Base-by-base conservation (phyloP, 108 stramenopile species). In the Parietichytrium sp. region DNA sequence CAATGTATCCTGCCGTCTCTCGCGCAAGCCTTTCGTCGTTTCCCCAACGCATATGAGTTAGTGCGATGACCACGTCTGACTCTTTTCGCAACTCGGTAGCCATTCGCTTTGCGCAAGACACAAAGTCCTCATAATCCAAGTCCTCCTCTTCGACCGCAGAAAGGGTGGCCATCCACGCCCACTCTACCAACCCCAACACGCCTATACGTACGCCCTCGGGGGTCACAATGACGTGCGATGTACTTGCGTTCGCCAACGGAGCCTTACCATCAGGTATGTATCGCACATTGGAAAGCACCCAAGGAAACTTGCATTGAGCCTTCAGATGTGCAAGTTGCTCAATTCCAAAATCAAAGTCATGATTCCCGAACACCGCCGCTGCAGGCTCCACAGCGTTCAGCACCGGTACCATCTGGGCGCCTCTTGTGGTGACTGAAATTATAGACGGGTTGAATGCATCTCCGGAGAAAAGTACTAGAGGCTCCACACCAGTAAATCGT, bases 21-120 rank as follows among this genome's bases (percentile, higher is more conserved):
- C 51, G 45, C 20, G 87, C 89, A 3, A 90, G 81, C 1, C 36
- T 50, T 47, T 81, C 82, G 55, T 90, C 90, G 55, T 85, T 90
- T 52, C 85, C 85, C 83, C 87, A 77, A 47, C 88, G 82, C 90
- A 90, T 90, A 78, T 90, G 90, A 13, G 88, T 86, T 23, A 84
- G 26, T 8, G 54, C 54, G n/a, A 81, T 48, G 30, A 54, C 53
- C 0, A 3, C 27, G 31, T 48, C 47, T 12, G 25, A 25, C 1
- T 51, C 8, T 6, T 38, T 8, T 20, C 53, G 45, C 47, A 79
- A 79, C 18, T 4, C 23, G 7, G 51, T 6, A 7, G 10, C 33
- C 31, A 54, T 6, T 4, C 47, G 31, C 16, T 48, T 16, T 36
- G 48, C 83, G 25, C 23, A 23, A 23, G 38, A 8, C 13, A 52